Base-by-base conservation (phyloP, 768 basidiomycete species). In the Suillus subalutaceus region DNA sequence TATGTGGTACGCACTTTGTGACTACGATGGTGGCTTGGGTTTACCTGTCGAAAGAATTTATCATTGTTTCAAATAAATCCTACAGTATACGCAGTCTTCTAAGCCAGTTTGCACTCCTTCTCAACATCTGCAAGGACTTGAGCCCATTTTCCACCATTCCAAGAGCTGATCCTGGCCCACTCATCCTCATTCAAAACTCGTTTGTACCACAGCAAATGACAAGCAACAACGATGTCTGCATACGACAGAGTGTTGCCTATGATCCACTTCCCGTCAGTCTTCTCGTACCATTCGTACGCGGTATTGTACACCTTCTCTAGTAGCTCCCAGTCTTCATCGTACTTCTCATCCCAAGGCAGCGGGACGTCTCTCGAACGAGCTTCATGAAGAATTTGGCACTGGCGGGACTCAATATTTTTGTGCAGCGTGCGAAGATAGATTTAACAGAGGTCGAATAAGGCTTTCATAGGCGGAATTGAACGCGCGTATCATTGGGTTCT, bases 381-480 rank as follows among this genome's bases (percentile, higher is more conserved):
- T 23, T 65, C 59, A 79, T 69, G 67, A 83, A 86, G 71, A 79
- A 80, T 32, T 71, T 75, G 46, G 66, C 65, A 65, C 82, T 83
- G 50, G 65, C 68, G 6, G 77, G 72, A 37, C 73, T 78, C 65
- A 85, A 66, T 46, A 75, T 67, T n/a, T 71, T 55, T 15, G 72
- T 68, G 1, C 69, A 38, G 23, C 76, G 75, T 37, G 78, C 41
- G 59, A 73, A 5, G 63, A 70, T 62, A 16, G 68, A 52, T 43
- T 72, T 65, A 6, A 72, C 40, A 0, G 71, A 15, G 32, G 50
- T 26, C 41, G 44, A 6, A 0, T 6, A 20, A 71, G 23, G 5
- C n/a, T 63, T 1, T 9, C 9, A 41, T 37, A 6, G 15, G 41
- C 15, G 6, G 41, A 41, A 15, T 41, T 4, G 15, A 41, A 41